Base-by-base conservation (phyloP, 164 flowering plant genomes). In the Annona cherimola region DNA sequence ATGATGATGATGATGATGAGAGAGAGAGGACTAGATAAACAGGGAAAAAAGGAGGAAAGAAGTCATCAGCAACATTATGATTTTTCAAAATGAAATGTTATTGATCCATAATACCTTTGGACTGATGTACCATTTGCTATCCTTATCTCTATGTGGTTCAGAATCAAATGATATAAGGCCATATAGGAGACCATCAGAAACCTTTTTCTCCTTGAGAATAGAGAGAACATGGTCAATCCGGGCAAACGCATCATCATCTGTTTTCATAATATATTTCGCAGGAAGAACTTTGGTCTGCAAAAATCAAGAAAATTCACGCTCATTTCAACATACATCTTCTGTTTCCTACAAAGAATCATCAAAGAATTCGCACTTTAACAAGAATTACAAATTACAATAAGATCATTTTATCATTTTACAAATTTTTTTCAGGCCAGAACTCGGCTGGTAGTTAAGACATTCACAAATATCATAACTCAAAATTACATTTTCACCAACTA, bases 181-280 rank as follows among this genome's bases (percentile, higher is more conserved):
- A 73, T 90, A 87, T 74, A 92, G 72, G 70, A 94, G 89, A 50
- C 91, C 89, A 71, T 75, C 69, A n/a, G 85, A 57, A 69, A 79
- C 42, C 76, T 89, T 92, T 40, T 63, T 62, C 63, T 72, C 85
- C 78, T 86, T 84, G 19, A 92, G 88, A 75, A 82, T 81, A 42
- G 89, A 80, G 42, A 94, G 81, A 67, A 94, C 81, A 80, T 90
- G 93, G 82, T 94, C 91, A 61, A 94, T 81, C 79, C 98, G 77
- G 26, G 90, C 93, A 83, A 94, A 94, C 66, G 97, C 98, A 83
- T 92, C 98, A 81, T 94, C 98, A 76, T 94, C 98, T 59, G 91
- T 92, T 79, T 94, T 94, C 98, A 94, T 92, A 20, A 94, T 79
- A 71, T 89, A 94, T 72, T 89, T 92, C 18, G 98, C 96, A 5